Evolutionary conservation across 441 rosid species (phyloP), one percentile per base, ranked within the genome.

Genomic region (Raphanus hybrid): DNA sequence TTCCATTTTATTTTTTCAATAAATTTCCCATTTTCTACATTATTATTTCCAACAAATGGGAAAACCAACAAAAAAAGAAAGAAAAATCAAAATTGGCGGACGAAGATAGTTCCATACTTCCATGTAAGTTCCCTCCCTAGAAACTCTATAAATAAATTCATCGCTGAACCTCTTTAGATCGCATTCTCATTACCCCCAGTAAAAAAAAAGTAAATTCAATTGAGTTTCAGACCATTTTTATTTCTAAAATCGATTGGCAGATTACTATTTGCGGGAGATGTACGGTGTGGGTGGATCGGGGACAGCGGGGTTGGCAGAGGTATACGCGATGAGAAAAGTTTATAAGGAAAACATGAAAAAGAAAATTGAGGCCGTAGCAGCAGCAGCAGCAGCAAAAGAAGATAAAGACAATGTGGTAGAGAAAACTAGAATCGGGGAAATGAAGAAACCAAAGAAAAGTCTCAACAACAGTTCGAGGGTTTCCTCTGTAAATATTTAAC

Each of bases 321-420:
- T 52, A 29, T 78, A 78, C 14, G 67, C 78, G 6, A 73, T 78
- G 66, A 73, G 43, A 45, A 68, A 73, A 74, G 63, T 73, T 29
- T 63, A 68, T 20, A 73, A 78, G 11, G 78, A 78, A 20, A 73
- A 78, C 54, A 62, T 78, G 78, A 78, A 78, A 64, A 67, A 6
- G 50, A 78, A 73, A 37, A 64, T 73, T n/a, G 78, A 69, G 0
- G 80, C 63, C 8, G 59, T 29, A 29, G 54, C 66, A 1, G 61
- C 29, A 0, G 23, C 29, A 0, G 23, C 27, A 27, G 27, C 8
- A 68, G 34, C 37, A 29, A 52, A 62, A 7, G 32, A 78, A 63
- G 71, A 62, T 6, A 54, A 78, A 8, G n/a, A 68, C 1, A 62
- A 54, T 39, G 70, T 62, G 52, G 66, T 2, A 68, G 74, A 73